Base-by-base conservation (phyloP, 352 stramenopile genomes). In the Hyaloperonospora arabidopsidis region DNA sequence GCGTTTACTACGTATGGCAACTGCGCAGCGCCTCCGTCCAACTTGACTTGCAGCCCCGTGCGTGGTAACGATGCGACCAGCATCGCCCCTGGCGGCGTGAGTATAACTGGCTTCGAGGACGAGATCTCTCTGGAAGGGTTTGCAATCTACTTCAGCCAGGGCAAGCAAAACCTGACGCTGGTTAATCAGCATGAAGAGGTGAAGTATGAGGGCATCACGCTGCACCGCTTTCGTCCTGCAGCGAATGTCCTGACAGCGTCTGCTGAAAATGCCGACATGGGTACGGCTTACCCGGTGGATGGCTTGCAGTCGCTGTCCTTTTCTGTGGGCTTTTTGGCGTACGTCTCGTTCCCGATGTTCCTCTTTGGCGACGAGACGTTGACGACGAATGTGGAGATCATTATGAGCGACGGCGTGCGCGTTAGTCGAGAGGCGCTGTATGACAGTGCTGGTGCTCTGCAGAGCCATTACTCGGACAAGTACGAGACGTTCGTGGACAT, bases 401-500 rank as follows among this genome's bases (percentile, higher is more conserved):
- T 70, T 19, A 70, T 83, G 69, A 53, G 7, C 5, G 57, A 83
- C 45, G 70, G 72, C 44, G 60, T 66, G 14, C 17, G 74, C 13
- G 74, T 74, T n/a, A 61, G 54, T 7, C 50, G 73, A 21, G 65
- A 61, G 17, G 69, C 54, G 14, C 43, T 89, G n/a, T 87, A 84
- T 58, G 61, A 73, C 53, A 65, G 54, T 40, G 49, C 54, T 25
- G 65, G 57, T 6, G 62, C 59, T 53, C 67, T 87, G 28, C 76
- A 81, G 68, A 49, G 45, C 47, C 51, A 62, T 40, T 86, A 85
- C 68, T 66, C 67, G 19, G 65, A 76, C 29, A 63, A 61, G 40
- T 87, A 86, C 59, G 55, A 67, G 49, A 87, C 76, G 19, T 74
- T 65, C 36, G 38, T 87, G 15, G 76, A 89, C 62, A 59, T 89